Conservation (phyloP, 2,329 filamentous ascomycete species). For the Chalara sp. region DNA sequence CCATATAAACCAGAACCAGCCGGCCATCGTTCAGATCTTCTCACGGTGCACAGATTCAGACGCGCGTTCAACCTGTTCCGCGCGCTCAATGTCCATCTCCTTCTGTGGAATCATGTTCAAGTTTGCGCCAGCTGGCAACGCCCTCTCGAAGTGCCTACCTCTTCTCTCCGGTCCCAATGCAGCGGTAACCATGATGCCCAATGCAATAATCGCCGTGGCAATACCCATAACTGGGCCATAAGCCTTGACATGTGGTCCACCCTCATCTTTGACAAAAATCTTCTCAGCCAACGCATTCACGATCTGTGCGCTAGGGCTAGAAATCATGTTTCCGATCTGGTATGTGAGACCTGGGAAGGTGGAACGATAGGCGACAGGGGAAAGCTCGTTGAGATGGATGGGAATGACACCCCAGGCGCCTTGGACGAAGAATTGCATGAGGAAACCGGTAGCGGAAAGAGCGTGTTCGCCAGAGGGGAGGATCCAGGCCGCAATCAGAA, state of each 20-base stretch:
- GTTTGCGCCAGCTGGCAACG: not conserved
- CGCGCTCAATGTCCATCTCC: not conserved
- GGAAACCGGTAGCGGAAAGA: conserved; percentile 74
- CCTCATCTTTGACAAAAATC: conserved; percentile 44
- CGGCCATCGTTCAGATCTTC: too few relatives aligned
- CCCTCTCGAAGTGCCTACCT: conserved; percentile 58
- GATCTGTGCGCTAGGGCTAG: conserved; percentile 65
- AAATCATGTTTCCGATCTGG: conserved; percentile 64
- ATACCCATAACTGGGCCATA: conserved; percentile 73
- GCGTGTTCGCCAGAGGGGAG: conserved; percentile 48
- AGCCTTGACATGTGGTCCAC: conserved; percentile 54
- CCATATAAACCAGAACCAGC: too few relatives aligned
- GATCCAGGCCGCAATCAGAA: conserved; percentile 74
- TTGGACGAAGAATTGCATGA: conserved; percentile 69
- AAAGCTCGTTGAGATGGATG: conserved; percentile 29
- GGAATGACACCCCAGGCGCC: conserved; percentile 56
- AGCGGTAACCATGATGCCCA: conserved; percentile 61
- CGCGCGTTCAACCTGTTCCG: too few relatives aligned
- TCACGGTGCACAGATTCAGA: too few relatives aligned
- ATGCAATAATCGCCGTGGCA: conserved; percentile 68
- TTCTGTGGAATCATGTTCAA: not conserved
- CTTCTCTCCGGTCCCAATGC: conserved; percentile 66
- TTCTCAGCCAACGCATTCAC: conserved; percentile 68
- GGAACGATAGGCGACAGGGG: not conserved
- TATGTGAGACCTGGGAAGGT: conserved; percentile 30